Evolutionary conservation across 1,284 basidiomycete species (phyloP), one percentile per base, ranked within the genome.

Genomic region (Puccinia novopanici): DNA sequence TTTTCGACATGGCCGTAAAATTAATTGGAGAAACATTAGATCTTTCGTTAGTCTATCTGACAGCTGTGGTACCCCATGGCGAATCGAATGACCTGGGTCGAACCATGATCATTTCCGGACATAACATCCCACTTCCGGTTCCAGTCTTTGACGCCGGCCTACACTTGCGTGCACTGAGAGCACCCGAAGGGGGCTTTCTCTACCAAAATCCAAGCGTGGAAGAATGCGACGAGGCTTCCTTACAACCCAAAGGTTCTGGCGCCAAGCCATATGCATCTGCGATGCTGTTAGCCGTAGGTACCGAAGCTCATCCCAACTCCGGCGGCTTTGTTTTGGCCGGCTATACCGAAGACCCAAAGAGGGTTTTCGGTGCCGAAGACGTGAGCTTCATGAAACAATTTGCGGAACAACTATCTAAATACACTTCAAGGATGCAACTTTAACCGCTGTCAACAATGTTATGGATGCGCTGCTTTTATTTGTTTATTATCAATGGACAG

Each of bases 141-240:
- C 84, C 83, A 15, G 76, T 82, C 9, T 84, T 84, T 78, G 84
- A 84, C 71, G 82, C 83, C 17, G 82, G 81, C 3, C 79, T 85
- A 40, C 84, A 85, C 50, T 75, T 84, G 42, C 82, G 83, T 55
- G 84, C 84, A 0, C 79, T 85, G 8, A 79, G 82, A 40, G 79
- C 83, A 13, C 82, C 83, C 10, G 84, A 84, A 68, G 84, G 84
- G 30, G 84, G 84, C 0, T 75, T 84, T 34, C 76, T 84, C 24
- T 85, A 84, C 81, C 81, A 82, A 79, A 84, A 84, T 52, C 82
- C 83, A 54, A 72, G 57, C 30, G n/a, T 50, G n/a, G 37, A 73
- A 73, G 70, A 73, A 80, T 70, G 24, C 12, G 68, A 80, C 52
- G 59, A 72, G 27, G 70, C 27, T 42, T 55, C 42, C 22, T 65